Evolutionary conservation across 2,329 filamentous ascomycete genomes (phyloP), one percentile per base, ranked within the genome.

Genomic region (Plenodomus biglobosus): DNA sequence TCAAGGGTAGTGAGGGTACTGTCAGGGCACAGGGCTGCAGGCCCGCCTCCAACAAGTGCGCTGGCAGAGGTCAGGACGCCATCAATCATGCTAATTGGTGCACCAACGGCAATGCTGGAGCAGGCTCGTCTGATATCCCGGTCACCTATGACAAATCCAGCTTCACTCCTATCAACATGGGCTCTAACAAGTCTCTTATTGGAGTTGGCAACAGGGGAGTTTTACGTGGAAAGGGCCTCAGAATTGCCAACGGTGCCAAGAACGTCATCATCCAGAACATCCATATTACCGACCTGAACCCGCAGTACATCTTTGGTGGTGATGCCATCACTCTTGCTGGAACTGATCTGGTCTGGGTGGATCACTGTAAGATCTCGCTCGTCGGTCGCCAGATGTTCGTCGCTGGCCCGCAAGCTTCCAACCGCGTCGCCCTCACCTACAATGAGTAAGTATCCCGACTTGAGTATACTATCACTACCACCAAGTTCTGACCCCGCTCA

Each of bases 61-160:
- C 39, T 11, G 80, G 78, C 30, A 82, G 79, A 20, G 78, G 65
- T n/a, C 82, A 85, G 73, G 56, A 75, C 27, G 78, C 81, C 52
- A 82, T 85, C 61, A 80, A 85, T 73, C 68, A 78, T 66, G 35
- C 56, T 40, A 46, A 49, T 38, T 52, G 60, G 55, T 52, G 51
- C 19, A 55, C 52, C 27, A 62, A 43, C 48, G 50, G 44, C 20
- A 43, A 53, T 13, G 40, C 45, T 39, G 45, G 45, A 32, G 18
- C 34, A 18, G 45, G 50, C 44, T 21, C 46, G 37, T 46, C 46
- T 41, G 52, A 39, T 5, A 42, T 54, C 34, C 48, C 37, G 17
- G 52, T 57, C n/a, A 68, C 55, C 5, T 71, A 71, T 50, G 62
- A 71, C 52, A 65, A 61, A 13, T 67, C 65, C 1, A 58, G 60